Base-by-base conservation (phyloP, 371 early-diverging fungal genomes). In the Haplosporangium sp. region DNA sequence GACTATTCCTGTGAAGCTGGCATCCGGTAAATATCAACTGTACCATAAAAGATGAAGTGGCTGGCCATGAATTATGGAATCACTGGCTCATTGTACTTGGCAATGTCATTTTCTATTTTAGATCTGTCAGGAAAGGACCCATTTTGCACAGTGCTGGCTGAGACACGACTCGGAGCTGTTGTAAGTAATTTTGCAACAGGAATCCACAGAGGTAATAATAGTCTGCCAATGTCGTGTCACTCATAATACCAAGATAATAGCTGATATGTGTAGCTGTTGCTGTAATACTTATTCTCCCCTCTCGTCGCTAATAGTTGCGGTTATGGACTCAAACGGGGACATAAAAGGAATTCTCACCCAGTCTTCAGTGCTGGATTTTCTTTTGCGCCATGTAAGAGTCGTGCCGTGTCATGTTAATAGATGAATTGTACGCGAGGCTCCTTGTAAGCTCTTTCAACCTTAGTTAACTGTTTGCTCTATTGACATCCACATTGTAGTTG, bases 101-200 rank as follows among this genome's bases (percentile, higher is more conserved):
- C 14, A 23, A 18, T 16, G 8, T 11, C 10, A 12, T 36, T 23
- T 6, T 13, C 9, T 41, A 2, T 18, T 45, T 36, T 63, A 80
- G 95, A 95, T 73, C 71, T 93, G 38, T 94, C 95, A 18, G 85
- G 87, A 40, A 86, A 87, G 56, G 92, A 95, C 62, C 95, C 95
- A 10, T 95, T 95, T 70, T 94, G 93, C 73, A 87, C 92, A 21
- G 90, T 95, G 14, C 69, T 90, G 47, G 89, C 89, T 18, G 93
- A 94, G 61, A 89, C 95, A 10, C 87, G 92, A 0, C 76, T 95
- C 6, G 73, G 89, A 36, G 91, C 92, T 52, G 86, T 90, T 13
- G 87, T 89, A 9, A 90, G 87, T 52, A 86, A 93, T 41, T 93
- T 95, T 79, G 89, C 88, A 5, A 83, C 87, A 69, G 93, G 93